Evolutionary conservation across 495 filamentous ascomycete species (phyloP).

Genomic region (Neurospora sp.): DNA sequence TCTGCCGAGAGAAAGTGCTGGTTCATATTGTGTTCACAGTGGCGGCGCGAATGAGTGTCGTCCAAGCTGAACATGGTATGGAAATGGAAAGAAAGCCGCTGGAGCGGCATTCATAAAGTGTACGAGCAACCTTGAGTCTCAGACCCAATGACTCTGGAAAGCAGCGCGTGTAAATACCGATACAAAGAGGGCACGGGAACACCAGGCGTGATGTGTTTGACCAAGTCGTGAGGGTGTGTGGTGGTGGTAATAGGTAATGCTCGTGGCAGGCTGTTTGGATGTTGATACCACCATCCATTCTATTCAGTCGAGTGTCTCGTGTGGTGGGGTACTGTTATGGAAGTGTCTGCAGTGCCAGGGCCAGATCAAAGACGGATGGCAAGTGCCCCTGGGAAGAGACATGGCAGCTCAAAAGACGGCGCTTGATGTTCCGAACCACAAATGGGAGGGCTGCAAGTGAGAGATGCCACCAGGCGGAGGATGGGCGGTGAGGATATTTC

Average conservation of each 20-base stretch:
- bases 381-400: neutral
- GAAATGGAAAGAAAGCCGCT: neutral
- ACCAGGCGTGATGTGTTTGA: neutral
- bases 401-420: neutral
- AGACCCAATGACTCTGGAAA: neutral
- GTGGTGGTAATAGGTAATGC: neutral
- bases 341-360: neutral
- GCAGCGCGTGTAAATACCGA: neutral
- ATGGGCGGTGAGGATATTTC: neutral
- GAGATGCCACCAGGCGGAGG: neutral
- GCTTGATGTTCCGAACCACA: neutral
- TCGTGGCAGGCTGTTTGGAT: neutral
- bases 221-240: neutral
- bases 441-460: neutral
- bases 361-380: neutral
- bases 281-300: neutral
- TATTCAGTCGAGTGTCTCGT: neutral
- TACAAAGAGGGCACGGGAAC: neutral
- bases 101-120: neutral
- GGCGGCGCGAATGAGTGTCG: neutral
- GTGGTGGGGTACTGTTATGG: neutral
- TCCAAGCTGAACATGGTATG: neutral
- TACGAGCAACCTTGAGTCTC: neutral
- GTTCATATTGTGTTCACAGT: neutral
- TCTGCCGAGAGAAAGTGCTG: neutral